Evolutionary conservation across 1,284 basidiomycete species (phyloP), one percentile per base, ranked within the genome.

Genomic region (Sanguinoderma infundibulare): DNA sequence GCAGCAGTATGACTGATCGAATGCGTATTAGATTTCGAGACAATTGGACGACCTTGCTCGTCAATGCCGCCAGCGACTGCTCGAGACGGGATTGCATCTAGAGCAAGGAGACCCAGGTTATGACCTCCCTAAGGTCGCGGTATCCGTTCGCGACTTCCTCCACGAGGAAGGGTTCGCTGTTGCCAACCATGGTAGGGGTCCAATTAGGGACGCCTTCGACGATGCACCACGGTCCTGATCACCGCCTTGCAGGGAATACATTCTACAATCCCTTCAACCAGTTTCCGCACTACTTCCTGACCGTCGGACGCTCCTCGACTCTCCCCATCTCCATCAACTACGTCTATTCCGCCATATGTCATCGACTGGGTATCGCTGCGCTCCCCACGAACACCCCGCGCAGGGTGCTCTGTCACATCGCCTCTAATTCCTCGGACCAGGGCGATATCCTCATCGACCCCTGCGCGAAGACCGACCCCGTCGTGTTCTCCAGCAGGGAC

Each of bases 261-360:
- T 83, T 82, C 65, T 75, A 79, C 63, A 60, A 78, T 34, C 69
- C 85, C 12, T 70, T 78, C 54, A 83, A 86, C 64, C 82, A 83
- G 53, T 87, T 88, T 60, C 85, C 87, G 3, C 87, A 88, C 65
- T 70, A 74, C 57, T 85, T 87, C 66, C 75, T 89, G n/a, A 78
- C 75, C 5, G 3, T 78, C 75, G 8, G 73, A 78, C 66, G 60
- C 40, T 46, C 83, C 77, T 59, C 72, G 10, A 83, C 85, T 0
- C 80, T 89, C 51, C 87, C 88, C 0, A 81, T 90, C 58, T 85
- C 85, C 3, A 75, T 89, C 32, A 82, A 83, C 47, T 86, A 83
- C 71, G 70, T 87, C 30, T 90, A 88, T 63, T 79, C 85, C 7
- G 79, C 80, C 5, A 74, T 90, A 47, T 79, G 79, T 9, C 77